A percentile compares a stretch with the other conserved stretches of the same genome.
phyloP scores from a whole-genome alignment of 1,284 basidiomycete species.

The Farysia itapuensis region DNA sequence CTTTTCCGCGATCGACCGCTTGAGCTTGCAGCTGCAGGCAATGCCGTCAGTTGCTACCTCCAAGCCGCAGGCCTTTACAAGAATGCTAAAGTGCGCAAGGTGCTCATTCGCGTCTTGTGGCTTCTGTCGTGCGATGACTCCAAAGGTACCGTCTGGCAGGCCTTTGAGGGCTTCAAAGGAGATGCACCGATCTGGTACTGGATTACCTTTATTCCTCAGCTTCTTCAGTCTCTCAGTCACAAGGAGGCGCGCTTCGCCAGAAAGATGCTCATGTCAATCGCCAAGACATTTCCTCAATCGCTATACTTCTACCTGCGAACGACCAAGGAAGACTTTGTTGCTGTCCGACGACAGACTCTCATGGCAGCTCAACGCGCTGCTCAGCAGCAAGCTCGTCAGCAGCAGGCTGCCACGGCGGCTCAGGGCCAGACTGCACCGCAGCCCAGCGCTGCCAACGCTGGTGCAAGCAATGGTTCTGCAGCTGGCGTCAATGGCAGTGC shows the following conservation, averaged over 20 bases:
- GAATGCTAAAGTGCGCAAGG: slow-evolving; percentile 86
- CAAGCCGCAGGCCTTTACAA: slow-evolving; percentile 97
- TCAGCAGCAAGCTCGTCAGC: slow-evolving; percentile 56
- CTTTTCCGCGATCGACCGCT: slow-evolving; percentile 72
- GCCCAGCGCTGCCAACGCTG: neutral
- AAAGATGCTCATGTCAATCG: slow-evolving; percentile 83
- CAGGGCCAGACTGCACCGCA: neutral
- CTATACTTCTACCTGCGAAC: slow-evolving; percentile 94
- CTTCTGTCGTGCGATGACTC: slow-evolving; percentile 90
- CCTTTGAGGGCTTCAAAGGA: slow-evolving; percentile 95
- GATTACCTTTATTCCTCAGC: slow-evolving; percentile 95
- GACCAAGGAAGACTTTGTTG: slow-evolving; percentile 75
- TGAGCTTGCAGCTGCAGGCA: slow-evolving; percentile 67
- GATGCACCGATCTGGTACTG: slow-evolving; percentile 98
- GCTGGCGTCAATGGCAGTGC: neutral
- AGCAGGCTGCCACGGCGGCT: slow-evolving; percentile 8
- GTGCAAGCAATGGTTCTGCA: neutral
- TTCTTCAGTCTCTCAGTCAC: slow-evolving; percentile 86
- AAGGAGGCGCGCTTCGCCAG: slow-evolving; percentile 91
- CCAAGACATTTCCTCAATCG: slow-evolving; percentile 91
- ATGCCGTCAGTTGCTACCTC: slow-evolving; percentile 94
- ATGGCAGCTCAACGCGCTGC: slow-evolving; percentile 54
- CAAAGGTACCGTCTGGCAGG: slow-evolving; percentile 73
- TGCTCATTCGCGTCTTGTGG: slow-evolving; percentile 92
- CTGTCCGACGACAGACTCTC: slow-evolving; percentile 61